Evolutionary conservation across 2,329 filamentous ascomycete genomes (phyloP).

Genomic region (Fusarium sp.): DNA sequence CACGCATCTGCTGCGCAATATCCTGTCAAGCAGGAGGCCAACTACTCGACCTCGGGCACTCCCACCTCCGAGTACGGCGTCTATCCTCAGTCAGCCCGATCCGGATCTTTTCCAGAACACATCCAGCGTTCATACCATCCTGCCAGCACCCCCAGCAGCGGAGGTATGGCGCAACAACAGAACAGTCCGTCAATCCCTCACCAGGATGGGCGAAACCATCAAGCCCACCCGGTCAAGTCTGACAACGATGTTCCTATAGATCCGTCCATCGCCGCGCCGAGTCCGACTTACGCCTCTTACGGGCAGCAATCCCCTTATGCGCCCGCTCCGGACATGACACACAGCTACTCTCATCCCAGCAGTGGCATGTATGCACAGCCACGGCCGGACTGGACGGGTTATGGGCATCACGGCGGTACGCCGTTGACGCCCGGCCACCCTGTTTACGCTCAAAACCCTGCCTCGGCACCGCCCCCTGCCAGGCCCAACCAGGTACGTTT

Average conservation of each 20-base stretch:
- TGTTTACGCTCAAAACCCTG: constrained; percentile 67
- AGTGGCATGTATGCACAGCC: constrained; percentile 74
- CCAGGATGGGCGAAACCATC: constrained; percentile 84
- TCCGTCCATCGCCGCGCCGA: constrained; percentile 94
- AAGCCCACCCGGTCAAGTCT: constrained; percentile 86
- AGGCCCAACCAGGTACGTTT: constrained; percentile 71
- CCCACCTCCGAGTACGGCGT: constrained; percentile 91
- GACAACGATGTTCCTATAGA: constrained; percentile 98
- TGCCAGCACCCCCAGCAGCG: constrained; percentile 76
- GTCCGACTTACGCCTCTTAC: constrained; percentile 85
- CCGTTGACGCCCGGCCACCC: constrained; percentile 62
- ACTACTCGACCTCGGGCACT: constrained; percentile 82
- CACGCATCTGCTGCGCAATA: constrained; percentile 94
- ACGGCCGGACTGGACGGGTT: constrained; percentile 80
- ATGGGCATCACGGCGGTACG: constrained; percentile 65
- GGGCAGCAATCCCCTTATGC: constrained; percentile 89
- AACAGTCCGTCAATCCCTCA: constrained; percentile 96
- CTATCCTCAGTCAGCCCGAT: constrained; percentile 80
- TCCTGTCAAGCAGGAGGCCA: constrained; percentile 83
- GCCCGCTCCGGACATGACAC: constrained; percentile 86
- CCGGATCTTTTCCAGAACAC: constrained; percentile 88
- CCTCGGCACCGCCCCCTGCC: constrained; percentile 65
- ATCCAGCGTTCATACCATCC: constrained; percentile 87
- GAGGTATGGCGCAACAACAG: constrained; percentile 94
- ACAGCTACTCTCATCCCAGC: constrained; percentile 75